Base-by-base conservation (phyloP, 768 basidiomycete genomes). In the Boletus tylopilopsis region DNA sequence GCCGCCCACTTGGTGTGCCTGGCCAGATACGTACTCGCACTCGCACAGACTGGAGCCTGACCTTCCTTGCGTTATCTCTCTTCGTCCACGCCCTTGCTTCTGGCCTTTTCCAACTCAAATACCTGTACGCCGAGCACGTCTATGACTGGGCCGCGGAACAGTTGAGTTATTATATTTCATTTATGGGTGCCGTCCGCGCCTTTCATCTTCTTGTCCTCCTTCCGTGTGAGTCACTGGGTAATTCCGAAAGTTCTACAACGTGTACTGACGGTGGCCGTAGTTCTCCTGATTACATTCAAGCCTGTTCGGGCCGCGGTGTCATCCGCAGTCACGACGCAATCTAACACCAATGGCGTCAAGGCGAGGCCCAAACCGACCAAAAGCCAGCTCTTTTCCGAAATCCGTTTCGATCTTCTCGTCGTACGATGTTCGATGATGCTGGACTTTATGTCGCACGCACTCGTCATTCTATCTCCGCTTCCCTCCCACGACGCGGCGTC, bases 161-260 rank as follows among this genome's bases (percentile, higher is more conserved):
- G 77, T 61, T 90, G 53, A 84, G 87, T 39, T 83, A 85, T 61
- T 90, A 88, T 57, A 85, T 90, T 69, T 84, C 86, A 0, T 75
- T 80, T 19, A 71, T 85, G 49, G 87, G 86, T 65, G 75, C 76
- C 25, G 64, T 78, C 9, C 79, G 87, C 24, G 87, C 86, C 1
- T 60, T 81, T 46, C 77, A 87, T 58, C 72, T 89, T 1, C 73
- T 91, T 6, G 53, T 89, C 24, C 58, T 90, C 57, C 73, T 90
- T 36, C 87, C 88, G 6, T 72, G 87, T 87, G 66, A 62, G 82
- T 71, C 22, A 18, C 38, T 9, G 11, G 15, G 35, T 12, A 23
- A 7, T 19, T 23, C n/a, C 38, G 37, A 43, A 68, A 24, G 56
- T 73, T 27, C n/a, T 36, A 73, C 70, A 42, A 60, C 70, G 72